These are phyloP conservation scores for Suillus lakei DNA, from an alignment of 768 basidiomycete species.

Conservation along the genomic window DNA sequence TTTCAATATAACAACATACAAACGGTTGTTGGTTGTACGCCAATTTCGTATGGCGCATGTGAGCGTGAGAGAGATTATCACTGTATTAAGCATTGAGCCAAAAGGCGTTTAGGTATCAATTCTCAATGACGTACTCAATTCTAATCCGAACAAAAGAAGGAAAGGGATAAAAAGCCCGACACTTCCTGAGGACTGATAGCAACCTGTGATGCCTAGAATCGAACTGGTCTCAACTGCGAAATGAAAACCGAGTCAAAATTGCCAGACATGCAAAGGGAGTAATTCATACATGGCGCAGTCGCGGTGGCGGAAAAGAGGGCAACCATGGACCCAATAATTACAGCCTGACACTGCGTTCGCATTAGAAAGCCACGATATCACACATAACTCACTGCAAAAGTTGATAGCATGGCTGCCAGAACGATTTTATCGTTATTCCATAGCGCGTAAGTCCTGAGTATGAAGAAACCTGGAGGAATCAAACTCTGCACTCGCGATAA, in stretches of 20 bases:
- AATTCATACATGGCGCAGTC: neutral
- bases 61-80: slow-evolving; percentile 11
- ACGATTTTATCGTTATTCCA: slow-evolving; percentile 8
- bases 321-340: neutral
- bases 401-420: neutral
- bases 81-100: neutral
- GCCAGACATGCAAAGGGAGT: neutral
- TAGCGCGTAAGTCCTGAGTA: slow-evolving; percentile 11
- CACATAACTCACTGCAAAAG: slow-evolving; percentile 8
- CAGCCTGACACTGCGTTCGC: neutral
- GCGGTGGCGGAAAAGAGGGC: neutral
- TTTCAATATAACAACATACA: slow-evolving; percentile 6
- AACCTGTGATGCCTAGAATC: slow-evolving; percentile 8
- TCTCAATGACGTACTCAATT: slow-evolving; percentile 3
- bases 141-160: slow-evolving; percentile 8
- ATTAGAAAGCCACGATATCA: neutral
- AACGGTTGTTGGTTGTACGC: neutral
- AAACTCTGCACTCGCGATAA: neutral
- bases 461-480: slow-evolving; percentile 8
- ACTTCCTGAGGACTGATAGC: neutral
- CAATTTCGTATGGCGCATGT: slow-evolving; percentile 4
- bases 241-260: neutral
- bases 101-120: neutral
- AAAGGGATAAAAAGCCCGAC: slow-evolving; percentile 6
- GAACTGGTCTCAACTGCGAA: neutral